A percentile compares a stretch with the other conserved stretches of the same genome.
Evolutionary conservation across 139 green algal species (phyloP).

Genomic region (Limnomonas spitsbergensis): DNA sequence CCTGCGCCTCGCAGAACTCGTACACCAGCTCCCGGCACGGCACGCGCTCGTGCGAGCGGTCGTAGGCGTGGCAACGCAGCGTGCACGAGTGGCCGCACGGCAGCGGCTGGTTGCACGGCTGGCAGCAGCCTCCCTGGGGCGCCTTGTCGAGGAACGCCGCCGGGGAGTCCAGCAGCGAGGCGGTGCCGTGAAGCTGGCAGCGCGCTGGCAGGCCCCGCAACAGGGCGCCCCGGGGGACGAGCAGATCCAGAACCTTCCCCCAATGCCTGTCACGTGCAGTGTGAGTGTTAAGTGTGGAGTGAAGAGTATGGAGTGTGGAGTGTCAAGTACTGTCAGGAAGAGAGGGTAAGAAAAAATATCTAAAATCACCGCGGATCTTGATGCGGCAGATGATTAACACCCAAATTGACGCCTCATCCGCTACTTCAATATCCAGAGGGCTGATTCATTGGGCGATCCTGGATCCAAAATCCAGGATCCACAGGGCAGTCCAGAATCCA

Average conservation of each 20-base stretch:
- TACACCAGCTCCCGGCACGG: slow-evolving; percentile 37
- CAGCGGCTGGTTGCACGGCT: slow-evolving; percentile 43
- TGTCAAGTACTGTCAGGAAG: not conserved
- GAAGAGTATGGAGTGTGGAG: not conserved
- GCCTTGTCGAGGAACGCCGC: slow-evolving; percentile 36
- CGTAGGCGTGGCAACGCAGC: slow-evolving; percentile 43
- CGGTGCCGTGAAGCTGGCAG: slow-evolving; percentile 50
- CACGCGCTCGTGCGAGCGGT: slow-evolving; percentile 24
- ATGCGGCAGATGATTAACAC: no score
- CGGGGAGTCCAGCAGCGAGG: not conserved
- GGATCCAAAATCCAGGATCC: no score
- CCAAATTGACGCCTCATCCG: no score
- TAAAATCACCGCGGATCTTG: no score
- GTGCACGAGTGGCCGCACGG: slow-evolving; percentile 59
- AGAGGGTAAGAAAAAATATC: no score
- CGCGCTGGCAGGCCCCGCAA: slow-evolving; percentile 38
- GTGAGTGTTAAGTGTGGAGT: no score
- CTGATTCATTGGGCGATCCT: no score
- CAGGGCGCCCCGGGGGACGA: slow-evolving; percentile 22
- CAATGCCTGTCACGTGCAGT: slow-evolving; percentile 18
- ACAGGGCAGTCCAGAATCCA: no score
- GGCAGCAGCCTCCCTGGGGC: slow-evolving; percentile 55
- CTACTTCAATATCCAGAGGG: no score
- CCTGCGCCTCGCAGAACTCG: slow-evolving; percentile 18
- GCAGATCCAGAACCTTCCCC: slow-evolving; percentile 32